phyloP scores from a whole-genome alignment of 768 basidiomycete genomes.

The Mycena galopus region DNA sequence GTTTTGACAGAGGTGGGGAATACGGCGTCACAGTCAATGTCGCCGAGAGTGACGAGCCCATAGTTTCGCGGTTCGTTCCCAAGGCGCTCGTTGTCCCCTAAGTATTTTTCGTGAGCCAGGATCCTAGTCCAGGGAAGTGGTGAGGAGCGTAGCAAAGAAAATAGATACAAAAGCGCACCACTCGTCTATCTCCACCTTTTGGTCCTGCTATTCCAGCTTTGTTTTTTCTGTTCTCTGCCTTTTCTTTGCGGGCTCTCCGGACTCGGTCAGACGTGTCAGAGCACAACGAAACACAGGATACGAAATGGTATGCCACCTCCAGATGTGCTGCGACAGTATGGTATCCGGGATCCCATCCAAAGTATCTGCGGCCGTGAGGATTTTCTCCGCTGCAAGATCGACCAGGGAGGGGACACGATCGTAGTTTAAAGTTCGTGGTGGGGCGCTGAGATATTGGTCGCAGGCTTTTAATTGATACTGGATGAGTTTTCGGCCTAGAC shows the following conservation, averaged over 20 bases:
- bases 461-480: background rate
- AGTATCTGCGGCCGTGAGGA: background rate
- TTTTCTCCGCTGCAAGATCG: background rate
- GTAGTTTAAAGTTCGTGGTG: background rate
- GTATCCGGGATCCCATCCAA: background rate
- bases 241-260: background rate
- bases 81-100: slow-evolving; percentile 2
- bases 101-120: slow-evolving; percentile 10
- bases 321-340: background rate
- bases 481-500: background rate
- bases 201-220: background rate
- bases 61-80: background rate
- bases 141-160: background rate
- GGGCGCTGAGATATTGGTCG: background rate
- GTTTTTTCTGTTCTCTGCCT: background rate
- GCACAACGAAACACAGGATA: background rate
- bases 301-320: background rate
- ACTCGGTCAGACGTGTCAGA: background rate
- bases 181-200: slow-evolving; percentile 5
- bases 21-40: background rate
- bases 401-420: background rate
- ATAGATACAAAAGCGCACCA: background rate
- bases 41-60: slow-evolving; percentile 6
- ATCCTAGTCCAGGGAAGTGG: background rate
- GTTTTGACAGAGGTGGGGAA: slow-evolving; percentile 2